These are phyloP conservation scores for Kodamaea nitidulidarum DNA, from an alignment of 805 yeast genomes.

Conservation along the genomic window DNA sequence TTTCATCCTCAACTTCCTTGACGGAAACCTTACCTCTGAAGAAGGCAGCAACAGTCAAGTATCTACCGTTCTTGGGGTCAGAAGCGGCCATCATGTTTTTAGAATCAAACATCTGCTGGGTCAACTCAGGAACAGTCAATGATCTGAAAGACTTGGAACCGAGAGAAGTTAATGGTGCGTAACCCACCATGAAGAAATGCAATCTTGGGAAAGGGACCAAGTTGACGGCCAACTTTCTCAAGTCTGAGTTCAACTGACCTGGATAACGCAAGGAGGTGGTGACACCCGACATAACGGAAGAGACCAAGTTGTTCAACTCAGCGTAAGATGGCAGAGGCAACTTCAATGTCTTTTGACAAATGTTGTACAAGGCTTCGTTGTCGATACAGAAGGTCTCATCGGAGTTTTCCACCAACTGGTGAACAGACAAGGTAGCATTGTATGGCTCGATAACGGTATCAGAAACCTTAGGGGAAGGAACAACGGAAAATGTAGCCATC, in stretches of 20 bases:
- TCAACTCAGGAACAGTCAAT: constrained; percentile 82
- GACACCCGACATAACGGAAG: constrained; percentile 92
- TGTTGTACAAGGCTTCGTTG: constrained; percentile 88
- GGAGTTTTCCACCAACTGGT: constrained; percentile 85
- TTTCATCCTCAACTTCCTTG: constrained; percentile 92
- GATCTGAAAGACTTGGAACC: constrained; percentile 81
- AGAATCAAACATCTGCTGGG: constrained; percentile 90
- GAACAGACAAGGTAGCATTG: constrained; percentile 86
- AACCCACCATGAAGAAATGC: constrained; percentile 93
- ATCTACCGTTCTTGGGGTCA: constrained; percentile 86
- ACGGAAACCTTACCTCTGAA: constrained; percentile 91
- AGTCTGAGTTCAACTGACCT: constrained; percentile 89
- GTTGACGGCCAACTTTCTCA: constrained; percentile 90
- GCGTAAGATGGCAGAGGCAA: constrained; percentile 72
- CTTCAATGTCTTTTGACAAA: constrained; percentile 82
- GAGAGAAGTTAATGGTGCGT: constrained; percentile 83
- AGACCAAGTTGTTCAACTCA: constrained; percentile 78
- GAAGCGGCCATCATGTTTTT: constrained; percentile 95
- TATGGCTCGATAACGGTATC: constrained; percentile 96
- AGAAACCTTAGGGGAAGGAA: constrained; percentile 86
- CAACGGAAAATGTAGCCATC: constrained; percentile 93
- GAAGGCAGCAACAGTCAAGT: constrained; percentile 89
- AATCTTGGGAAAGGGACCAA: constrained; percentile 93
- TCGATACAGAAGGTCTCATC: constrained; percentile 95
- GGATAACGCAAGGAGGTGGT: constrained; percentile 93